Percentiles rank a stretch among this genome's conserved stretches.
Conservation (phyloP, 1,284 basidiomycete species). For the Boletellus sp. region DNA sequence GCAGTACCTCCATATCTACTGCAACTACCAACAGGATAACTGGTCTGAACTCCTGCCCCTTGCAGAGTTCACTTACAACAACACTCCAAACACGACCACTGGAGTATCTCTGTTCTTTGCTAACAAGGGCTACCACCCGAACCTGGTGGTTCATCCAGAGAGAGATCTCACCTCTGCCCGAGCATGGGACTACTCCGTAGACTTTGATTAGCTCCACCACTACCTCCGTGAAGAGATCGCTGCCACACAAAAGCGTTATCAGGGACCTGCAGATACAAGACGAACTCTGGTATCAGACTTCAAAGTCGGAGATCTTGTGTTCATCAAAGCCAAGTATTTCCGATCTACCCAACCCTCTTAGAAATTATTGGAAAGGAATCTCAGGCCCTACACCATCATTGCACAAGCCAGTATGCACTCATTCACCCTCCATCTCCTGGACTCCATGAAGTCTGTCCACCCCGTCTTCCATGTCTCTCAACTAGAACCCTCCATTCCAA, state of each 20-base stretch:
- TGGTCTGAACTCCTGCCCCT: conserved; percentile 26
- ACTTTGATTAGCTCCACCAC: neutral
- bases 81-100: conserved; percentile 9
- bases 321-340: conserved; percentile 1
- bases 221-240: conserved; percentile 3
- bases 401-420: neutral
- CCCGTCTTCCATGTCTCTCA: neutral
- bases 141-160: too few relatives aligned
- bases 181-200: too few relatives aligned
- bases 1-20: too few relatives aligned
- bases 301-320: neutral
- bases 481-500: too few relatives aligned
- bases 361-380: neutral
- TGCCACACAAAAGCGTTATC: too few relatives aligned
- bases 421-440: neutral
- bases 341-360: neutral
- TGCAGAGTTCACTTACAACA: conserved; percentile 5
- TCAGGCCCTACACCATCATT: neutral
- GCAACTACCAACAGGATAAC: too few relatives aligned
- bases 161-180: conserved; percentile 1
- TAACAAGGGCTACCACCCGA: conserved; percentile 27
- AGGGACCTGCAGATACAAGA: too few relatives aligned
- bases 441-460: neutral
- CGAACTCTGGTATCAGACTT: too few relatives aligned
- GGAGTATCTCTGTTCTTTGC: conserved; percentile 30